A percentile compares a stretch with the other conserved stretches of the same genome.
phyloP scores from a whole-genome alignment of 2,329 filamentous ascomycete genomes.

The Aspergillus melleus region DNA sequence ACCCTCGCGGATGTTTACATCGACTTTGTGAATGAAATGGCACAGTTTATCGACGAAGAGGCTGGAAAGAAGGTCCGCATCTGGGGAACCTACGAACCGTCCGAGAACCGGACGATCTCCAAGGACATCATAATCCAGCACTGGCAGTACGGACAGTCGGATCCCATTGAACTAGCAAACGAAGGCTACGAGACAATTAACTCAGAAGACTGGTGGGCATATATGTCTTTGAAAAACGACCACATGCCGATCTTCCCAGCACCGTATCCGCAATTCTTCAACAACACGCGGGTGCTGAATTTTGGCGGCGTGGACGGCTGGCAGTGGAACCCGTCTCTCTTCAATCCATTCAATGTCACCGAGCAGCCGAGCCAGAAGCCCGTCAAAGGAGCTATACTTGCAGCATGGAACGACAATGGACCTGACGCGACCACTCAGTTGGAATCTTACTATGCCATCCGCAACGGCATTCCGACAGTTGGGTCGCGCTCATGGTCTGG shows the following conservation, averaged over 20 bases:
- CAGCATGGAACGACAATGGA: conserved; percentile 59
- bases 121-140: conserved; percentile 55
- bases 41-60: conserved; percentile 44
- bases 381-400: conserved; percentile 51
- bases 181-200: conserved; percentile 55
- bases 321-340: conserved; percentile 52
- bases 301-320: conserved; percentile 49
- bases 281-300: conserved; percentile 49
- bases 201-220: conserved; percentile 56
- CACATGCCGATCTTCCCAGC: conserved; percentile 52
- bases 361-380: conserved; percentile 48
- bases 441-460: conserved; percentile 55
- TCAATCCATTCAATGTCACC: conserved; percentile 50
- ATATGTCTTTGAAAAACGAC: conserved; percentile 58
- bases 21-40: conserved; percentile 55
- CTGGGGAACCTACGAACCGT: conserved; percentile 58
- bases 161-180: conserved; percentile 48
- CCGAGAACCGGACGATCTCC: conserved; percentile 40
- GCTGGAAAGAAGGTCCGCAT: conserved; percentile 52
- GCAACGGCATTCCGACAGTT: conserved; percentile 52
- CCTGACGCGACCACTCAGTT: conserved; percentile 53
- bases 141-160: conserved; percentile 57
- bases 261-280: conserved; percentile 49
- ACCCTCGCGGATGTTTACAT: conserved; percentile 52
- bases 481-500: conserved; percentile 58